phyloP scores from a whole-genome alignment of 495 filamentous ascomycete species.

The Xylaria cubensis region DNA sequence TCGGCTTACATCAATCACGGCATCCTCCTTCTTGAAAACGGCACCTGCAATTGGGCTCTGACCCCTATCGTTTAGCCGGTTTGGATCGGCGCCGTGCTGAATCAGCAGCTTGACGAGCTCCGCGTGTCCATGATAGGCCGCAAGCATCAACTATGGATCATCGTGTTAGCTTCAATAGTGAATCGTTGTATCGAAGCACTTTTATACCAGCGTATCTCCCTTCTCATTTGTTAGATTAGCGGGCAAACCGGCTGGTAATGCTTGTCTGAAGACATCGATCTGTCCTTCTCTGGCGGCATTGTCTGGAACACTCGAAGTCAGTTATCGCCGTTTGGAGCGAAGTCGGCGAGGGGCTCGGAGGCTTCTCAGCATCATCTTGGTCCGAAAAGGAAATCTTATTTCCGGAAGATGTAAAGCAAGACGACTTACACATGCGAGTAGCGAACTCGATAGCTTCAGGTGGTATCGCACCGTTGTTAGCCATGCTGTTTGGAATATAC shows the following conservation, averaged over 20 bases:
- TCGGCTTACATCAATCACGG: constrained; percentile 50
- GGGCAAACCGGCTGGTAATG: constrained; percentile 57
- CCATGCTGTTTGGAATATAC: constrained; percentile 27
- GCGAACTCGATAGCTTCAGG: constrained; percentile 61
- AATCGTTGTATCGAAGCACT: neutral
- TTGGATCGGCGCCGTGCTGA: constrained; percentile 58
- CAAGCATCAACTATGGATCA: constrained; percentile 59
- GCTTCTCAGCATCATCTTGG: too few species aligned
- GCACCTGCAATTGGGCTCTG: constrained; percentile 62
- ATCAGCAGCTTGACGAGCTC: constrained; percentile 57
- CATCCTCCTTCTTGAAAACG: constrained; percentile 61
- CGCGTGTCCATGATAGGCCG: constrained; percentile 61
- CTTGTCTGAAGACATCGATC: constrained; percentile 55
- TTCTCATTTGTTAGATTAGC: constrained; percentile 63
- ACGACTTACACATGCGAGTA: constrained; percentile 45
- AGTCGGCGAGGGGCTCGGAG: too few species aligned
- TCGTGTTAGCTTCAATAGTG: neutral
- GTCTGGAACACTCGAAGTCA: constrained; percentile 20
- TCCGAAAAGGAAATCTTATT: too few species aligned
- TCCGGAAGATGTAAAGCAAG: too few species aligned
- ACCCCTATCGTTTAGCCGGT: constrained; percentile 59
- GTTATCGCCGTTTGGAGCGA: too few species aligned
- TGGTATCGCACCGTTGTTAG: constrained; percentile 36
- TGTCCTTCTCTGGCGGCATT: constrained; percentile 59
- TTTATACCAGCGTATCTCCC: constrained; percentile 58